Evolutionary conservation across 2,329 filamentous ascomycete species (phyloP), one percentile per base, ranked within the genome.

Genomic region (Cladophialophora bantiana): DNA sequence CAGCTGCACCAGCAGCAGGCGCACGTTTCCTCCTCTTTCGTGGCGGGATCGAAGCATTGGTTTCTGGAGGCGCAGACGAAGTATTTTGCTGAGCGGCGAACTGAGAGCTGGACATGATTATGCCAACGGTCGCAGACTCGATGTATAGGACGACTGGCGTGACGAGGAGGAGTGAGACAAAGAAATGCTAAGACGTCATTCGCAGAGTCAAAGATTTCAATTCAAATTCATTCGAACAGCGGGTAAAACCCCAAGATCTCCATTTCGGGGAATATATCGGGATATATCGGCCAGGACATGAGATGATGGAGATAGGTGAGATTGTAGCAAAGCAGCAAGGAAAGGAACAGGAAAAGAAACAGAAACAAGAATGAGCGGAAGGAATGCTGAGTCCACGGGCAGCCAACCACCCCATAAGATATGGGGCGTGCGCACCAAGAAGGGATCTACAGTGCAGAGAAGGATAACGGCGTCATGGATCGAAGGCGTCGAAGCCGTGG

Each of bases 1-100:
- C 93, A 54, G 92, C 89, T 67, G 94, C 94, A 75, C 94, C 94
- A 70, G 92, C 94, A 59, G 92, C 90, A 20, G 93, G 91, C 20
- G 94, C 92, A 81, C 94, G 89, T 85, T 94, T 91, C 83, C 93
- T 90, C 77, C 94, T 88, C 84, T 97, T 83, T 45, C 80, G 78
- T n/a, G 80, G 77, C 26, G 62, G 40, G 58, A 38, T 57, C 15
- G 20, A 61, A 12, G 53, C 38, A 61, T 57, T 54, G 20, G 26
- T 59, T 13, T 70, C 68, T 45, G 60, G 9, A 13, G 56, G 57
- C 45, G 32, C 18, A 10, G 58, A 7, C 32, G 64, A 45, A 31
- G 45, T 20, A 26, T 20, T 50, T 18, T 18, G 38, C 15, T 53
- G 62, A 42, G 65, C 38, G 42, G 60, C 56, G 42, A 54, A 52